Evolutionary conservation across 257 asterid species (phyloP).

Genomic region (Paraleonurus japonicus): DNA sequence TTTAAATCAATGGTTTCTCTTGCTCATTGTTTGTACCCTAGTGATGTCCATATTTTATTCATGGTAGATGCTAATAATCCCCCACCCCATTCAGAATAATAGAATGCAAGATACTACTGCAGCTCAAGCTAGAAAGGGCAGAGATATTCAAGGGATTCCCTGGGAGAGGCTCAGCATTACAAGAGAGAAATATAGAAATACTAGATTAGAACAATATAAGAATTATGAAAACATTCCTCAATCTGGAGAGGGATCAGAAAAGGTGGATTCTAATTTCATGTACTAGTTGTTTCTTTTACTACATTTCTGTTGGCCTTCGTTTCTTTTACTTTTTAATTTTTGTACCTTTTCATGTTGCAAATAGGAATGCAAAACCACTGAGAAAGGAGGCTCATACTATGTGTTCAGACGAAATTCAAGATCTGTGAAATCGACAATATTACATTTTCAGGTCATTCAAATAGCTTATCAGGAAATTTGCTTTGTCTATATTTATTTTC

Average conservation of each 20-base stretch:
- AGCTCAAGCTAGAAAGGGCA: slow-evolving; percentile 82
- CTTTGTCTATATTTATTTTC: slow-evolving; percentile 8
- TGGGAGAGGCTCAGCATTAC: slow-evolving; percentile 88
- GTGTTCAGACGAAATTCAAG: slow-evolving; percentile 81
- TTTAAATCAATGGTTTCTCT: not conserved
- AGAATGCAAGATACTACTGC: slow-evolving; percentile 81
- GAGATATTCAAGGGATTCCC: slow-evolving; percentile 96
- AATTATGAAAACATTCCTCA: slow-evolving; percentile 82
- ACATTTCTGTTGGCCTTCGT: not conserved
- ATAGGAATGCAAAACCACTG: slow-evolving; percentile 72
- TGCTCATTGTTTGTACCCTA: slow-evolving; percentile 11
- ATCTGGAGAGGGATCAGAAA: slow-evolving; percentile 68
- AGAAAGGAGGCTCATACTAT: slow-evolving; percentile 55
- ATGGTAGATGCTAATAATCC: not conserved
- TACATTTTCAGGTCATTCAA: slow-evolving; percentile 80
- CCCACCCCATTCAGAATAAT: slow-evolving; percentile 42
- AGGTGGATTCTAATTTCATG: slow-evolving; percentile 41
- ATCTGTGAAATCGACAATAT: slow-evolving; percentile 84
- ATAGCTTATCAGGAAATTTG: slow-evolving; percentile 7
- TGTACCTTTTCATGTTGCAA: slow-evolving; percentile 1
- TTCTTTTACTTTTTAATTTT: not conserved
- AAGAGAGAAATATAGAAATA: slow-evolving; percentile 73
- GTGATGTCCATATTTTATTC: not conserved
- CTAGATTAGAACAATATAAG: slow-evolving; percentile 78
- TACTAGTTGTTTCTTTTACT: not conserved